Evolutionary conservation across 306 rosid species (phyloP).

Genomic region (Sophora flavescens): DNA sequence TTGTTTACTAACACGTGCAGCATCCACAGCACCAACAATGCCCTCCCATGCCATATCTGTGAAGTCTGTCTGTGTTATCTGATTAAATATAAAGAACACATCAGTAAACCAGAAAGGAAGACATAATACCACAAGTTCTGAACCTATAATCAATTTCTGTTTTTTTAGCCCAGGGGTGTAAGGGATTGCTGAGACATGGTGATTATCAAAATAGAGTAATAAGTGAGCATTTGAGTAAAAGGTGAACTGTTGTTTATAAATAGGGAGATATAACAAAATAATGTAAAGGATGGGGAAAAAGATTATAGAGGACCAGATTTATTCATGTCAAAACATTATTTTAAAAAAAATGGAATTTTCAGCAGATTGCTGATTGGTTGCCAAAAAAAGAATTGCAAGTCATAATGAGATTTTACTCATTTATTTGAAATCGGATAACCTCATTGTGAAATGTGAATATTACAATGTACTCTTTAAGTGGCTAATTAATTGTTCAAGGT

Average conservation of each 20-base stretch:
- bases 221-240: neutral
- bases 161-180: neutral
- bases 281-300: neutral
- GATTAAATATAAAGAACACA: constrained; percentile 35
- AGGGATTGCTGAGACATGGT: constrained; percentile 19
- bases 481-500: neutral
- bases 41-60: constrained; percentile 99
- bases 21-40: constrained; percentile 78
- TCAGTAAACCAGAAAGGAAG: neutral
- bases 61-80: constrained; percentile 79
- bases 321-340: neutral
- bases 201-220: no score
- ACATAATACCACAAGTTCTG: constrained; percentile 2
- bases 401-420: neutral
- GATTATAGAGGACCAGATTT: neutral
- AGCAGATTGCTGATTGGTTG: neutral
- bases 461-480: neutral
- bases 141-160: neutral
- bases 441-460: neutral
- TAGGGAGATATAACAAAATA: neutral
- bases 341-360: neutral
- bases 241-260: neutral
- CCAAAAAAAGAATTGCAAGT: neutral
- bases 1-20: constrained; percentile 80
- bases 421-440: neutral